A percentile compares a stretch with the other conserved stretches of the same genome.
Evolutionary conservation across 73 alveolate species (phyloP).

Genomic region (Tetrahymena borealis): DNA sequence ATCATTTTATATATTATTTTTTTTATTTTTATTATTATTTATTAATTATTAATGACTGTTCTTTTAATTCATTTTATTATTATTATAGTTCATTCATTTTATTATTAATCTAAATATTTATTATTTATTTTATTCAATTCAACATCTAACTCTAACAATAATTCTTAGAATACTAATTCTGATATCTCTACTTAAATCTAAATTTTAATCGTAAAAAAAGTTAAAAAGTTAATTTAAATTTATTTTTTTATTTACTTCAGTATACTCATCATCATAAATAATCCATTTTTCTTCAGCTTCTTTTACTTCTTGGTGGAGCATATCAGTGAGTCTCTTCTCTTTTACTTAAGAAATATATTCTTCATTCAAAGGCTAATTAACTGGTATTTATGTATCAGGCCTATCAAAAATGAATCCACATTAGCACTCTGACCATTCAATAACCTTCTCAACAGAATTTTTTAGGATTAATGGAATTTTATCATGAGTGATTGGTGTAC

Average conservation of each 20-base stretch:
- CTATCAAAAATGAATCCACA: slow-evolving; percentile 18
- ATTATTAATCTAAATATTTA: background rate
- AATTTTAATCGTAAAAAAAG: background rate
- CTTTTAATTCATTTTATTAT: background rate
- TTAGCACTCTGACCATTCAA: slow-evolving; percentile 31
- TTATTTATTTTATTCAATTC: background rate
- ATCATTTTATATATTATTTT: background rate
- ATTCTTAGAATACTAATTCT: background rate
- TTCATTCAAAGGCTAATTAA: slow-evolving; percentile 8
- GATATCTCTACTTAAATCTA: background rate
- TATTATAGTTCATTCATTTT: background rate
- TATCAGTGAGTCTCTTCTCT: slow-evolving; percentile 43
- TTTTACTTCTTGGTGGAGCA: slow-evolving; percentile 35
- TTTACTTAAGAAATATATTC: slow-evolving; percentile 32
- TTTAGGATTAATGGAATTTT: background rate
- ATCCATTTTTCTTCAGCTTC: slow-evolving; percentile 50
- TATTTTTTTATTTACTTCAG: slow-evolving; percentile 28
- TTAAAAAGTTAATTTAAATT: background rate
- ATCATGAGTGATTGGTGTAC: slow-evolving; percentile 3
- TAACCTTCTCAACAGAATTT: background rate
- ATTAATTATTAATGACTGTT: background rate
- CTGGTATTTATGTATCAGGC: slow-evolving; percentile 1
- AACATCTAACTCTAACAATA: background rate
- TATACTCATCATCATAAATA: slow-evolving; percentile 48
- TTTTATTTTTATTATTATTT: background rate